Conservation (phyloP, 164 flowering plant genomes). For the Berberis vulgaris region DNA sequence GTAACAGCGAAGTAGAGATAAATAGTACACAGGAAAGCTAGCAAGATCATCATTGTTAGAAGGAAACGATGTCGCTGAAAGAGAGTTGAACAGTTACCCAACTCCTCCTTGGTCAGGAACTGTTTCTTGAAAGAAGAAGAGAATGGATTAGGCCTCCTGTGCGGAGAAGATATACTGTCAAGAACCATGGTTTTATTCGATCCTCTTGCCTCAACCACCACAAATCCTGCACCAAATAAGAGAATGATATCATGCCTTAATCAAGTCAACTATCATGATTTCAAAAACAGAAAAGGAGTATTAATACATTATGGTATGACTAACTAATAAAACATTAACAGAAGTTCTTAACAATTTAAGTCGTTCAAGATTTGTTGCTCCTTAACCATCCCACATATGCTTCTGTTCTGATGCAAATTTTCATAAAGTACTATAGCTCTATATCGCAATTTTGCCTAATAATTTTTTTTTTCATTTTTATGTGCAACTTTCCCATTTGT, state of each 20-base stretch:
- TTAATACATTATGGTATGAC: not conserved
- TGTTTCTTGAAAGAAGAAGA: conserved; percentile 37
- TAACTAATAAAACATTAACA: not conserved
- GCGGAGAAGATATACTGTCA: conserved; percentile 16
- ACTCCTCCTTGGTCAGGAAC: conserved; percentile 30
- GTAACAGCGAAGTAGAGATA: conserved; percentile 82
- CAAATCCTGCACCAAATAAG: conserved; percentile 1
- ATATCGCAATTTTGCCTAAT: too few species aligned
- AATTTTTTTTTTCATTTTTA: too few species aligned
- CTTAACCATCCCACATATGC: too few species aligned
- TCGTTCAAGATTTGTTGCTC: too few species aligned
- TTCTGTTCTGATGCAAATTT: too few species aligned
- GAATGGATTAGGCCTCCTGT: conserved; percentile 30
- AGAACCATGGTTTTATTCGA: conserved; percentile 11
- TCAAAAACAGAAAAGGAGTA: not conserved
- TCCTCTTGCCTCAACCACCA: not conserved
- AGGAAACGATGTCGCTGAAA: conserved; percentile 64
- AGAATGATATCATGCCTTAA: not conserved
- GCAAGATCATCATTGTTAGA: conserved; percentile 46
- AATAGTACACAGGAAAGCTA: conserved; percentile 52
- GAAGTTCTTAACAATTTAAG: too few species aligned
- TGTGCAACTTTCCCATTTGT: too few species aligned
- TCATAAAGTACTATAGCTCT: too few species aligned
- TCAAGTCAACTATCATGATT: not conserved
- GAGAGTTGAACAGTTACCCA: conserved; percentile 46